phyloP scores from a whole-genome alignment of 176 grass and related monocot genomes.

The Aegilops bicornis region DNA sequence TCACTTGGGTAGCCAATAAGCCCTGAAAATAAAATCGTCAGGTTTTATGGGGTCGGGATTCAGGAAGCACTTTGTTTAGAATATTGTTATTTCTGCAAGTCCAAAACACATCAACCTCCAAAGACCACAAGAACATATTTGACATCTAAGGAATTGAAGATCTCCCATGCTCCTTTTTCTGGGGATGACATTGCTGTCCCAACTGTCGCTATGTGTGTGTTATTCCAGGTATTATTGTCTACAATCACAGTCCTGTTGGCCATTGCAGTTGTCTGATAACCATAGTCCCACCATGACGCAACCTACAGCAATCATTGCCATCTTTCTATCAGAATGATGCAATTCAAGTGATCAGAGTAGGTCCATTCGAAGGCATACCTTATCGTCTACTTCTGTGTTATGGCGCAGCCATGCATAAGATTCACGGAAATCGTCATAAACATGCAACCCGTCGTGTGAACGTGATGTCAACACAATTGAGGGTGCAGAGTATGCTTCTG shows the following conservation, averaged over 20 bases:
- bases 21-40: conserved; percentile 47
- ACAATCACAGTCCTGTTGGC: conserved; percentile 99
- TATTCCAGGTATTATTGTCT: conserved; percentile 99
- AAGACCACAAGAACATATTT: conserved; percentile 93
- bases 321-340: conserved; percentile 11
- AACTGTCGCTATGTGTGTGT: conserved; percentile 99
- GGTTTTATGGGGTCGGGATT: conserved; percentile 24
- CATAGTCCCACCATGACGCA: conserved; percentile 99
- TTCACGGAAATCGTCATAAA: conserved; percentile 99
- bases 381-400: conserved; percentile 98
- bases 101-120: conserved; percentile 59
- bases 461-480: conserved; percentile 98
- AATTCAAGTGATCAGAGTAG: conserved; percentile 13
- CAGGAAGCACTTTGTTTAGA: not conserved
- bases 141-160: conserved; percentile 98
- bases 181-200: conserved; percentile 99
- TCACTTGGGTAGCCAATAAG: conserved; percentile 96
- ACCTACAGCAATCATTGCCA: conserved; percentile 49
- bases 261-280: conserved; percentile 99
- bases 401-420: conserved; percentile 96
- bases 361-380: conserved; percentile 38
- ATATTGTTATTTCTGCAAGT: not conserved
- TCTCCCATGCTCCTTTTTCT: conserved; percentile 97
- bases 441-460: conserved; percentile 77
- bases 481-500: conserved; percentile 96